Evolutionary conservation across 2,329 filamentous ascomycete species (phyloP), one percentile per base, ranked within the genome.

Genomic region (Apiospora sp.): DNA sequence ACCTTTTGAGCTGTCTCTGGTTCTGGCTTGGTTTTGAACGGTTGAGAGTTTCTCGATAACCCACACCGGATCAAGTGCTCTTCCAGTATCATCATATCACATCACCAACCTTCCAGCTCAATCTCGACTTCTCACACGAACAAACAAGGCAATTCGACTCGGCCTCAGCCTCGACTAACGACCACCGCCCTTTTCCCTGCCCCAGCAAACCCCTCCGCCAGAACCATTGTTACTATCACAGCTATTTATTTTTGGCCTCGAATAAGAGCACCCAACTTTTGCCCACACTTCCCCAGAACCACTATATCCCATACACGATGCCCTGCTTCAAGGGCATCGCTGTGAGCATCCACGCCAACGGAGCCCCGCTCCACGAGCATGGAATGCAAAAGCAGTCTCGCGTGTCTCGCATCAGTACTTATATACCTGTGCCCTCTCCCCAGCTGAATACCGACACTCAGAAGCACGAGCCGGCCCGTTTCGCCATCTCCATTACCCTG

Each of bases 311-410:
- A 64, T 68, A 69, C 81, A 89, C 81, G 81, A 91, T 91, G 96
- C 96, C 96, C 87, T 98, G 95, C 91, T 99, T 98, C 87, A 97
- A 98, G 88, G 96, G 96, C 85, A 95, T 99, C 85, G 96, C 96
- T 79, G 96, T 98, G 82, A 97, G 94, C 89, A 97, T 98, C 83
- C 96, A 99, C 86, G 90, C 91, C 73, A 92, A 92, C 81, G 89
- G 88, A 75, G 87, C 94, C 77, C 95, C 96, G 76, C 91, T 99
- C 76, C 88, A 95, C 75, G 96, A 99, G 85, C 92, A 97, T 86
- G 96, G 95, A 79, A 93, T 98, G 78, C 96, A 98, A 86, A 96
- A 95, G 82, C 94, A 98, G 84, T 95, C 94, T 73, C 93, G 94
- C 79, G 89, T 94, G 75, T 95, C 94, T 75, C 93, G 96, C 80